Percentiles rank a stretch among this genome's conserved stretches.
Conservation (phyloP, 2,329 filamentous ascomycete species). For the Paraphoma chrysanthemicola region DNA sequence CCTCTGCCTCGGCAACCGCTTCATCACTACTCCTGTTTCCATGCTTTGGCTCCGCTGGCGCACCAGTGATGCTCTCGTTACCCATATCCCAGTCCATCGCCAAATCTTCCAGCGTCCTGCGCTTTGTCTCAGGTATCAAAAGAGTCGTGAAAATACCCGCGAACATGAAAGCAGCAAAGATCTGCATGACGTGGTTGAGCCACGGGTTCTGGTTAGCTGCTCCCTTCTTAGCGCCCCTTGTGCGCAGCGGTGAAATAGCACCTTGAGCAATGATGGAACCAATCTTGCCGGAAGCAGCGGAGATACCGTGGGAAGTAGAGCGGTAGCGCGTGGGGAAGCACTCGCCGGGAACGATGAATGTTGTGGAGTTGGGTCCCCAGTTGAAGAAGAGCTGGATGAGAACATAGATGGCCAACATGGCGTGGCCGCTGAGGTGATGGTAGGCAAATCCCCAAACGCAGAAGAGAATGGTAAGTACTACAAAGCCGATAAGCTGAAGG, state of each 20-base stretch:
- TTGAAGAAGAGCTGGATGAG: slow-evolving; percentile 61
- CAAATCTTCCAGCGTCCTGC: slow-evolving; percentile 75
- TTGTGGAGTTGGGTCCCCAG: slow-evolving; percentile 58
- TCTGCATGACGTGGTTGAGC: slow-evolving; percentile 76
- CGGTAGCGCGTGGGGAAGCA: slow-evolving; percentile 59
- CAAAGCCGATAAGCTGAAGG: slow-evolving; percentile 43
- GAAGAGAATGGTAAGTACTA: slow-evolving; percentile 45
- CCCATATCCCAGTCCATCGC: slow-evolving; percentile 52
- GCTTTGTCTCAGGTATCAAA: slow-evolving; percentile 78
- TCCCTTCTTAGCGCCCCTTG: slow-evolving; percentile 55
- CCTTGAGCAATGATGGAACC: slow-evolving; percentile 59
- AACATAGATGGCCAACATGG: slow-evolving; percentile 56
- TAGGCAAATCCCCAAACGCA: slow-evolving; percentile 67
- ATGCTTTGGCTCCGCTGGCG: slow-evolving; percentile 22
- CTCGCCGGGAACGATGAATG: slow-evolving; percentile 60
- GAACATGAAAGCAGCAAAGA: slow-evolving; percentile 83
- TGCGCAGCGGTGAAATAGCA: slow-evolving; percentile 56
- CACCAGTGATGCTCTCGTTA: slow-evolving; percentile 39
- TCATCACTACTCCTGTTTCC: slow-evolving; percentile 31
- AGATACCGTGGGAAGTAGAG: slow-evolving; percentile 58
- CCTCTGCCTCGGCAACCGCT: slow-evolving; percentile 8
- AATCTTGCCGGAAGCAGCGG: slow-evolving; percentile 56
- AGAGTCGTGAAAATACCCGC: slow-evolving; percentile 72
- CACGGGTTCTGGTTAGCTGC: slow-evolving; percentile 61
- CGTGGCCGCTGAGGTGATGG: slow-evolving; percentile 44